Percentiles rank a stretch among this genome's conserved stretches.
Conservation (phyloP, 176 grass and related monocot genomes). For the Phoenix dactylifera region DNA sequence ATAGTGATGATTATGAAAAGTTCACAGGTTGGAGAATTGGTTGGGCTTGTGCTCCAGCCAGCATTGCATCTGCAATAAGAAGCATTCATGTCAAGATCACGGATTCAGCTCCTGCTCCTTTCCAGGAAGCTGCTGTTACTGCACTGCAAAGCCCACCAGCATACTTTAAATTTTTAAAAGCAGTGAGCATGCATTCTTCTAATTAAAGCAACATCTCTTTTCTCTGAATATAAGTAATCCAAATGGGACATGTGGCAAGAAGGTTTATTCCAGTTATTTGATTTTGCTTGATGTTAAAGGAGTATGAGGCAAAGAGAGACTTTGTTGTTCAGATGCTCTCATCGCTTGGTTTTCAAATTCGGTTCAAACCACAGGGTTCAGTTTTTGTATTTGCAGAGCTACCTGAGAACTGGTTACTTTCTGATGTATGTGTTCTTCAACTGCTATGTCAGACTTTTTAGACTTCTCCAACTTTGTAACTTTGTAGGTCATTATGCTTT, state of each 20-base stretch:
- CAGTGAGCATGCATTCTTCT: conserved; percentile 29
- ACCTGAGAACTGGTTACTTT: conserved; percentile 50
- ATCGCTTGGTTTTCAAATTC: conserved; percentile 51
- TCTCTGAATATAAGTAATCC: no score
- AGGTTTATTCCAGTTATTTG: background rate
- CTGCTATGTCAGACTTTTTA: no score
- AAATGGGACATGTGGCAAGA: no score
- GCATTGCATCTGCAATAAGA: conserved; percentile 68
- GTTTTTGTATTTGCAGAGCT: conserved; percentile 78
- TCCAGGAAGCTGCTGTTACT: conserved; percentile 82
- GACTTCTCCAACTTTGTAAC: no score
- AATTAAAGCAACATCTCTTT: no score
- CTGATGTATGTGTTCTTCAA: conserved; percentile 45
- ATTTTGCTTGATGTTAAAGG: conserved; percentile 29
- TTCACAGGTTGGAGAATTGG: conserved; percentile 85
- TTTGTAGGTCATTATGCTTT: no score
- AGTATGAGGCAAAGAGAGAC: conserved; percentile 53
- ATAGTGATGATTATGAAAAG: background rate
- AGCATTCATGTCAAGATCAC: conserved; percentile 79
- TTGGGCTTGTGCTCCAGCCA: conserved; percentile 67
- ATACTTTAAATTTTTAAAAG: conserved; percentile 63
- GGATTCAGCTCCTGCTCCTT: conserved; percentile 93
- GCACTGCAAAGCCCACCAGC: conserved; percentile 42
- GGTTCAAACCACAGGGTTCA: conserved; percentile 72
- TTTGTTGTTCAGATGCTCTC: conserved; percentile 62